Conservation (phyloP, 768 basidiomycete species). For the Trametes meyenii region DNA sequence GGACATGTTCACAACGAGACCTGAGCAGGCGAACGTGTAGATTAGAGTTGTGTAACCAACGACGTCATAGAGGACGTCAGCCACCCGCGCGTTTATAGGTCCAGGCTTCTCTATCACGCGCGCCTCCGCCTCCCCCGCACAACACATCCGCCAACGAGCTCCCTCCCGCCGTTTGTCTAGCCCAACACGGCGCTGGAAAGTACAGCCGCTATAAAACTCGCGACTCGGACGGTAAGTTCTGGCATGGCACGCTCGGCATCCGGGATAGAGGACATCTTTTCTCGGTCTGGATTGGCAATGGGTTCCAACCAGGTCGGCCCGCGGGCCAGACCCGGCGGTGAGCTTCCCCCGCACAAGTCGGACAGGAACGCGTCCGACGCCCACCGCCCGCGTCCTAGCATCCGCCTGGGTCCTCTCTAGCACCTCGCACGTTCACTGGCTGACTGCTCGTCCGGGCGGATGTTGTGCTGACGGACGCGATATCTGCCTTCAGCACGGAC, state of each 20-base stretch:
- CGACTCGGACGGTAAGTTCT: too few relatives aligned
- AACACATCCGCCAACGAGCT: too few relatives aligned
- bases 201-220: too few relatives aligned
- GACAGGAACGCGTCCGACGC: neutral
- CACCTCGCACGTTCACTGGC: neutral
- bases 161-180: too few relatives aligned
- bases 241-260: too few relatives aligned
- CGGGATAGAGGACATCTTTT: too few relatives aligned
- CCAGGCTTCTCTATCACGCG: neutral
- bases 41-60: neutral
- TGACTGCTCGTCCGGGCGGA: neutral
- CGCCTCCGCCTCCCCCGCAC: neutral
- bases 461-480: neutral
- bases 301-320: neutral
- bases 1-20: too few relatives aligned
- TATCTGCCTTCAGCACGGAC: neutral
- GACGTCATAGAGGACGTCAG: neutral
- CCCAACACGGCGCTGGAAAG: too few relatives aligned
- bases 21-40: neutral
- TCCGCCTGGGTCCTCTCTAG: conserved; percentile 5
- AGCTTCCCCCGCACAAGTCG: neutral
- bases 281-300: too few relatives aligned
- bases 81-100: neutral
- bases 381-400: neutral
- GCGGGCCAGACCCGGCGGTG: neutral